Evolutionary conservation across 2,329 filamentous ascomycete genomes (phyloP), one percentile per base, ranked within the genome.

Genomic region (Colletotrichum simmondsii): DNA sequence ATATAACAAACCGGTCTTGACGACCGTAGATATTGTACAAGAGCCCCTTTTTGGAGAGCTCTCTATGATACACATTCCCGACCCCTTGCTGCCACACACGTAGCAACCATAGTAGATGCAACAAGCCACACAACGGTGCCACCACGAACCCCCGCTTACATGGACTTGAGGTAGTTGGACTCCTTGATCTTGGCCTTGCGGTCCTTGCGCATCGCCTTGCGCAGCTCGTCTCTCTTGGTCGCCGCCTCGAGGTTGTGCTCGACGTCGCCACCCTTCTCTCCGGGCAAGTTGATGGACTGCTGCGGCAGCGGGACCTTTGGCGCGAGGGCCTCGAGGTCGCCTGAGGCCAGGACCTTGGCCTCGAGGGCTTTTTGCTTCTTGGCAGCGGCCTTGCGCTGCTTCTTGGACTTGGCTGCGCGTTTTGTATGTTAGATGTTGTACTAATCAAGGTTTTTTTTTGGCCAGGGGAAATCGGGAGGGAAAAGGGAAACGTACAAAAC

Each of bases 161-260:
- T 94, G 56, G 91, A 90, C 89, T 93, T 94, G 83, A 97, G 89
- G 88, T 95, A 97, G 85, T 97, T 97, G 80, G 84, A 85, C 87
- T 97, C 94, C 90, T 95, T 96, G 80, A 97, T 97, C 83, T 88
- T 90, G 72, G 89, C 90, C 83, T 92, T 90, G 80, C 94, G 87
- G 85, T 95, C 93, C 81, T 89, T 89, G 79, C 94, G 89, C 93
- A 95, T 92, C 42, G 91, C 91, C 83, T 87, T 89, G 76, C 87
- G 92, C 78, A 95, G 85, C 77, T 92, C 90, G 74, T 88, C 86
- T 79, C 93, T 87, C 79, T 89, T 85, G 35, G 81, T 78, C 11
- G 80, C 83, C 42, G 89, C 88, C 63, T 80, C 79, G 42, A 91
- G 72, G 61, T 88, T 87, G 61, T 87, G 84, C 67, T 81, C 80